These are phyloP conservation scores for Aquilaria agallochum DNA, from an alignment of 441 rosid species.

Conservation along the genomic window DNA sequence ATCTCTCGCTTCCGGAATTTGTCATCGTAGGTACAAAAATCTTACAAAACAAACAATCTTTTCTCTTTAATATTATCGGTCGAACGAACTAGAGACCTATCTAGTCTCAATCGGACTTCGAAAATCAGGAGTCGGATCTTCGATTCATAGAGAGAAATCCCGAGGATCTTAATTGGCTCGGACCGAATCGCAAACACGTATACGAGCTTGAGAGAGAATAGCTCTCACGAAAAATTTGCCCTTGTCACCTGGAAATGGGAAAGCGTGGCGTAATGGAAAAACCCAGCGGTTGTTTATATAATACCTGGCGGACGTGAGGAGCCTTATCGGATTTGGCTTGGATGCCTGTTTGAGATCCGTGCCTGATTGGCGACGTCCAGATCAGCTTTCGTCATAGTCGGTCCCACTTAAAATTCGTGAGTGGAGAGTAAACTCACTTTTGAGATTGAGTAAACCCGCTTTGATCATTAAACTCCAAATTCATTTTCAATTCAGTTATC, in stretches of 20 bases:
- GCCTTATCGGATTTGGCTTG: constrained; percentile 18
- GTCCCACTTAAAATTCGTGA: constrained; percentile 5
- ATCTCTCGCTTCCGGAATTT: constrained; percentile 38
- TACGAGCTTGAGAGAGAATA: constrained; percentile 12
- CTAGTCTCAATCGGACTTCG: background rate
- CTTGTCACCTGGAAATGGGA: no score
- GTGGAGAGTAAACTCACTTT: no score
- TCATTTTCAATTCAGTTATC: no score
- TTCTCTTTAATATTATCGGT: no score
- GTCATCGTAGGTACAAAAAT: constrained; percentile 36
- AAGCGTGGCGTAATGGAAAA: background rate
- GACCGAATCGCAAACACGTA: background rate
- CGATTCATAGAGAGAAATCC: constrained; percentile 10
- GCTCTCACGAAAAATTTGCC: constrained; percentile 2
- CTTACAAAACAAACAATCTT: background rate
- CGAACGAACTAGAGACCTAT: background rate
- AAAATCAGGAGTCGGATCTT: constrained; percentile 15
- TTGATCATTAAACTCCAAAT: no score
- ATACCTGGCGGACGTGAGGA: constrained; percentile 33
- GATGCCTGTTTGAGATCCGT: constrained; percentile 36
- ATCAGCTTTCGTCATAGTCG: constrained; percentile 19
- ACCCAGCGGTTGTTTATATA: constrained; percentile 1
- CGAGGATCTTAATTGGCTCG: background rate
- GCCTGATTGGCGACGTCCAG: constrained; percentile 17
- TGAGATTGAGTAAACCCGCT: no score